A percentile compares a stretch with the other conserved stretches of the same genome.
Evolutionary conservation across 768 basidiomycete species (phyloP).

Genomic region (Mycena metata): DNA sequence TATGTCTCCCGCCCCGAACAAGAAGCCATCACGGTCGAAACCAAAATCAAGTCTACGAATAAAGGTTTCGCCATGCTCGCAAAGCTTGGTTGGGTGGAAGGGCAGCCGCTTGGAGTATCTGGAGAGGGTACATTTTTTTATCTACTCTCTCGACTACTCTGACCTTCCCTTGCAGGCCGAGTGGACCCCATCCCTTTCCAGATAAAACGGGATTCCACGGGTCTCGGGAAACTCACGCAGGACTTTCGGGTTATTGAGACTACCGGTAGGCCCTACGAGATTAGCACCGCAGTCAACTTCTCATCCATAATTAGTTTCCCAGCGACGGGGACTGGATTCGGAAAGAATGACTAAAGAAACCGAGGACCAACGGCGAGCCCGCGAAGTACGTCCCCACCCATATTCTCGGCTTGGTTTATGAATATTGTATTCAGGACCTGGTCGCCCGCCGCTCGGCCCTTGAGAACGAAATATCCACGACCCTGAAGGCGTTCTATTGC

Average conservation of each 20-base stretch:
- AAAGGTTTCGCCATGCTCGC: conserved; percentile 85
- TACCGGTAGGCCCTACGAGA: conserved; percentile 51
- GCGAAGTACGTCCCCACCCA: conserved; percentile 66
- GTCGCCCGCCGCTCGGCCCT: conserved; percentile 78
- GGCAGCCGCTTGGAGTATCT: conserved; percentile 81
- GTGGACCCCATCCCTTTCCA: conserved; percentile 88
- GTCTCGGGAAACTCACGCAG: conserved; percentile 83
- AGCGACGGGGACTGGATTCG: conserved; percentile 83
- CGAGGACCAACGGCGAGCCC: conserved; percentile 77
- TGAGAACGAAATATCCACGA: conserved; percentile 74
- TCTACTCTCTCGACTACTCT: conserved; percentile 1
- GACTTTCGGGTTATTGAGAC: conserved; percentile 89
- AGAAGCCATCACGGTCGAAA: conserved; percentile 86
- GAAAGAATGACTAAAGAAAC: conserved; percentile 87
- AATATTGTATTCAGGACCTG: conserved; percentile 57
- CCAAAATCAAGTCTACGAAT: conserved; percentile 82
- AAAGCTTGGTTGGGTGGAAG: conserved; percentile 88
- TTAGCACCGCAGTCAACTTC: not conserved
- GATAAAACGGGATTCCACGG: conserved; percentile 82
- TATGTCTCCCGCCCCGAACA: conserved; percentile 62
- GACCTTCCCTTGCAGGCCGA: conserved; percentile 65
- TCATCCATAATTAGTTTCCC: conserved; percentile 62
- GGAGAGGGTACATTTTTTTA: conserved; percentile 69
- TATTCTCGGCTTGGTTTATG: not conserved
- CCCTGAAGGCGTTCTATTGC: conserved; percentile 84